Base-by-base conservation (phyloP, 2,329 filamentous ascomycete genomes). In the Graphium sp. region DNA sequence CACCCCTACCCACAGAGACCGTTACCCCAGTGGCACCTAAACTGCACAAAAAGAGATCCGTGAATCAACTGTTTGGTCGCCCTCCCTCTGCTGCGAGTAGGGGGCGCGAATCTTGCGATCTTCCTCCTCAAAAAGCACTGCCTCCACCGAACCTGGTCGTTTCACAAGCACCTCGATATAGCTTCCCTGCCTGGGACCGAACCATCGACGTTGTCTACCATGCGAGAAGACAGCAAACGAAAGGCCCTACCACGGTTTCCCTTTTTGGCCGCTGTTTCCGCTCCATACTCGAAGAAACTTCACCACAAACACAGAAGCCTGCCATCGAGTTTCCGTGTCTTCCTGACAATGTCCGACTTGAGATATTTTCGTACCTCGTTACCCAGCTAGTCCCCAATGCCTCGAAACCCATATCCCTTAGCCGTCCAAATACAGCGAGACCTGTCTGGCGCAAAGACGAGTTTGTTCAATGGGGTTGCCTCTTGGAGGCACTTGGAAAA, bases 151-250 rank as follows among this genome's bases (percentile, higher is more conserved):
- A 7, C 24, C 9, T 11, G 10, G 8, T 26, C 15, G 24, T 11
- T n/a, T 10, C 12, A 18, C 10, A 12, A n/a, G 21, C 24, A 12
- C 22, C 24, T 15, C 28, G 32, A 9, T 27, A 32, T 14, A 32
- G 23, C 7, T 27, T 35, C 2, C 48, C 49, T 2, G 36, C 50
- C 0, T 55, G 51, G 51, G 46, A 55, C 26, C 45, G 51, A 2
- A 39, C 39, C 7, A 35, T 52, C n/a, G 51, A 55, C 16, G 34
- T 49, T 5, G 43, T 53, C n/a, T 50, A 45, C 22, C 47, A 52
- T 26, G 33, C 36, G 2, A 13, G 41, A 6, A 26, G 32, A 30
- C 36, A 5, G 34, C 24, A 23, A 31, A 37, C 4, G 13, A 10
- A 4, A 9, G 23, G 15, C n/a, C 21, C 6, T n/a, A 22, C 28